Base-by-base conservation (phyloP, 192 early-diverging fungal genomes). In the Cladochytrium replicatum region DNA sequence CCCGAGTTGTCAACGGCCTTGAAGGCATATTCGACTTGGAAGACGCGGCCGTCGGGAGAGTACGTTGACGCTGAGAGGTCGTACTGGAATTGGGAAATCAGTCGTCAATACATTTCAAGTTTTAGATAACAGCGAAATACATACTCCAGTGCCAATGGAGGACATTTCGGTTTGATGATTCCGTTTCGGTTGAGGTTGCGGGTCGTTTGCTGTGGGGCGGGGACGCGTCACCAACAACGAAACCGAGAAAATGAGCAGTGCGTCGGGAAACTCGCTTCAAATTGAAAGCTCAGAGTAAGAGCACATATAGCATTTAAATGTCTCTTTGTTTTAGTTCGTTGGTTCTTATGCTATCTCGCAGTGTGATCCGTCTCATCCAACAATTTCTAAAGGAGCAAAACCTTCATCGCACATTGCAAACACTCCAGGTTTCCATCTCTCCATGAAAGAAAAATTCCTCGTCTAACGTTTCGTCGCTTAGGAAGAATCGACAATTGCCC, bases 1-100 rank as follows among this genome's bases (percentile, higher is more conserved):
- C 95, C 93, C 67, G 89, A 91, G 78, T 97, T 96, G 56, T 99
- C 93, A 7, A 97, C 93, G 30, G 96, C 93, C 66, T 97, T 97
- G 51, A 76, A 65, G 28, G 96, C 96, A 61, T 99, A 99, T 73
- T 99, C 96, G 30, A 97, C 87, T 71, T 99, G 96, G 73, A 96
- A 99, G 52, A 99, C 84, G 46, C 94, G 84, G 46, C 96, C 96
- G 69, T 99, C 96, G 27, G 94, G 93, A 28, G 96, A 96, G 65
- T 99, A 99, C 26, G 96, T 99, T 58, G 91, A 92, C 29, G 92
- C 85, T 25, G 90, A 93, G 42, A 97, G 75, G 70, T 99, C 96
- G 61, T 99, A 99, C 56, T 57, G 13, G 46, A 23, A 6, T 29
- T 26, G 29, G 48, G 48, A 13, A 37, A 13, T 37, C 15, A 13